A percentile compares a stretch with the other conserved stretches of the same genome.
These are phyloP conservation scores for Jamesozyma jinghongensis DNA, from an alignment of 805 yeast species.

Conservation along the genomic window DNA sequence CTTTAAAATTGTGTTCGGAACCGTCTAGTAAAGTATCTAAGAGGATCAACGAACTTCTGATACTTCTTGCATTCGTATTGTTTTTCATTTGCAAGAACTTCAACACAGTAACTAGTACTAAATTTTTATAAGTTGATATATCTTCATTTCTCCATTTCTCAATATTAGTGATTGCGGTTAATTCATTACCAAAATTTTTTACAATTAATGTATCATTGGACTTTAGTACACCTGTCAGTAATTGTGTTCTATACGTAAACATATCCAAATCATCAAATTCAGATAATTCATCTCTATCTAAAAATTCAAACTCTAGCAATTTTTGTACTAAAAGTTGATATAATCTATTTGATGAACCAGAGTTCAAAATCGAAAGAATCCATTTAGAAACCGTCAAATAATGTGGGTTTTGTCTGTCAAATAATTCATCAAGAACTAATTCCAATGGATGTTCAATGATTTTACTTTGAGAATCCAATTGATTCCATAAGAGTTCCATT, in stretches of 20 bases:
- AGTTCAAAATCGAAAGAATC: conserved; percentile 35
- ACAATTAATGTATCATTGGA: conserved; percentile 37
- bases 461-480: conserved; percentile 36
- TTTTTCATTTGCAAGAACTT: conserved; percentile 36
- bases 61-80: conserved; percentile 32
- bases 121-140: conserved; percentile 52
- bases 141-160: conserved; percentile 32
- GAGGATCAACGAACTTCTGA: conserved; percentile 37
- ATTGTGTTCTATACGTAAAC: conserved; percentile 52
- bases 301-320: conserved; percentile 36
- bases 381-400: conserved; percentile 40
- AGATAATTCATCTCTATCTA: conserved; percentile 22
- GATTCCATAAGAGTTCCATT: conserved; percentile 65
- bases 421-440: conserved; percentile 56
- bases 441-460: conserved; percentile 53
- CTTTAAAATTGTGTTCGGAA: conserved; percentile 43
- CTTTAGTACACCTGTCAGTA: conserved; percentile 43
- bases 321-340: conserved; percentile 53
- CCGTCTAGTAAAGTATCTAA: conserved; percentile 45
- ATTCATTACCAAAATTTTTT: conserved; percentile 46
- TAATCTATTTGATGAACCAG: conserved; percentile 53
- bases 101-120: conserved; percentile 38
- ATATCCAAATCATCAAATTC: conserved; percentile 51
- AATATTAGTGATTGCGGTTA: conserved; percentile 42
- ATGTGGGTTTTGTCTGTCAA: conserved; percentile 35